Base-by-base conservation (phyloP, 1,284 basidiomycete genomes). In the Caloboletus firmus region DNA sequence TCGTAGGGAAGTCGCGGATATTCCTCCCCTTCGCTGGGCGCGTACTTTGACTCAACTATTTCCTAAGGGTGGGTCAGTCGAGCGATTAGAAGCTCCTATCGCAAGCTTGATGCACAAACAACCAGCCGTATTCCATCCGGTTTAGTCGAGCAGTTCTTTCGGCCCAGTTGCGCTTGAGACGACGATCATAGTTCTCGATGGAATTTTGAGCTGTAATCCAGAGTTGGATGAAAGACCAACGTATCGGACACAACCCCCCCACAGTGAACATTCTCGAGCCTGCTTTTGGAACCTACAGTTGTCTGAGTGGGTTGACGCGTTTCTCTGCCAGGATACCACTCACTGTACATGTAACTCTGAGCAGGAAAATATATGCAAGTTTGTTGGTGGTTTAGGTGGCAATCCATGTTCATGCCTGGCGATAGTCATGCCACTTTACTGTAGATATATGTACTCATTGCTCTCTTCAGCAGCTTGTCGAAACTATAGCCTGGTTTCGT, bases 401-500 rank as follows among this genome's bases (percentile, higher is more conserved):
- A 52, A n/a, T 48, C 30, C 44, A n/a, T 3, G 44, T 39, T 34
- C 50, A 28, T 45, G 50, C 11, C 36, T 47, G 17, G 30, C 31
- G 22, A 20, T 28, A 17, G 51, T 49, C 45, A 52, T 28, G 30
- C 31, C 24, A 52, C 18, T 47, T 48, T 17, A 50, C 49, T 9
- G 32, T 32, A 20, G 15, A 35, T 10, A 32, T 48, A 26, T n/a
- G n/a, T 50, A 50, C 24, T 44, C 15, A 30, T 50, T 50, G 17
- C 26, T 17, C 26, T 48, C 49, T 12, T 32, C 7, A 6, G 10
- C 6, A 50, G 32, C 11, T 47, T 48, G 44, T 50, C 49, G 32
- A 50, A 50, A 17, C 44, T 48, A 30, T 50, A 22, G 5, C 45
- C 45, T 46, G 13, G 24, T 26, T 37, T 77, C 74, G 36, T 18